Evolutionary conservation across 2,329 filamentous ascomycete genomes (phyloP).

Genomic region (Cercospora sojina): DNA sequence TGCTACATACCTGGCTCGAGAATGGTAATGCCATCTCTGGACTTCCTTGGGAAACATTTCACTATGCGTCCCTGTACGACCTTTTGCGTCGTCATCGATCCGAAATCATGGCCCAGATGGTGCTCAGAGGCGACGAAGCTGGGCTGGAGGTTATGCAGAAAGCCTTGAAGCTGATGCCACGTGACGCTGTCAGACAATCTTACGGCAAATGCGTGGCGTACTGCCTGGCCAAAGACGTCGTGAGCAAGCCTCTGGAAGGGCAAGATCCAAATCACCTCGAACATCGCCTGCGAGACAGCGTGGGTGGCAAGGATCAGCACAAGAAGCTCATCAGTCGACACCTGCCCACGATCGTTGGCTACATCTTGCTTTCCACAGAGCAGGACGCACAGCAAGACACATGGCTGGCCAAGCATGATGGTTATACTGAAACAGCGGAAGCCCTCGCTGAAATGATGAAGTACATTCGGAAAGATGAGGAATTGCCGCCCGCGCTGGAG

Average conservation of each 20-base stretch:
- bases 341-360: constrained; percentile 74
- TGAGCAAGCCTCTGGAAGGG: constrained; percentile 25
- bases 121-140: constrained; percentile 74
- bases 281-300: constrained; percentile 60
- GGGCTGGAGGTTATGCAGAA: constrained; percentile 61
- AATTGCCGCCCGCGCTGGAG: constrained; percentile 76
- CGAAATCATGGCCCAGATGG: constrained; percentile 75
- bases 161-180: constrained; percentile 53
- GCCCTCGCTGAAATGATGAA: constrained; percentile 68
- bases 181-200: constrained; percentile 61
- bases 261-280: constrained; percentile 42
- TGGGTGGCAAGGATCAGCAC: constrained; percentile 65
- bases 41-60: constrained; percentile 84
- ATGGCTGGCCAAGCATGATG: constrained; percentile 36
- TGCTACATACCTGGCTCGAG: constrained; percentile 88
- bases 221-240: constrained; percentile 73
- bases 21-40: constrained; percentile 57
- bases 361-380: constrained; percentile 74
- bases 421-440: constrained; percentile 60
- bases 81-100: constrained; percentile 70
- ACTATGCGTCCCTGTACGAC: constrained; percentile 66
- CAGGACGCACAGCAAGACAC: constrained; percentile 70
- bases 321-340: constrained; percentile 62
- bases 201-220: constrained; percentile 84
- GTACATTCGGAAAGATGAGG: constrained; percentile 63